Base-by-base conservation (phyloP, 148 eudicot genomes). In the Oxyria digyna region DNA sequence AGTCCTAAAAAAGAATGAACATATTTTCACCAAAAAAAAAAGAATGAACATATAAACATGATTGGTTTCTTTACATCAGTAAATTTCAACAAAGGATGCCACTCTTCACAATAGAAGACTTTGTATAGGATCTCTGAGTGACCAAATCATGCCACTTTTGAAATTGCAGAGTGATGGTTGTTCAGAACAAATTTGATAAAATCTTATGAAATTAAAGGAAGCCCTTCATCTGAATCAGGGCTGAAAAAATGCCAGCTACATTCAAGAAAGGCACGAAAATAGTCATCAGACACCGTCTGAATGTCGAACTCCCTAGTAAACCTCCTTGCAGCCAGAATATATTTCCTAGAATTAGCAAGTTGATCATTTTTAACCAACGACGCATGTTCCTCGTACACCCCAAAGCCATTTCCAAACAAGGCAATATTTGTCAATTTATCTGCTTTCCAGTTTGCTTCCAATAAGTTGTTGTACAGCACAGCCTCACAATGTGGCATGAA, bases 401-500 rank as follows among this genome's bases (percentile, higher is more conserved):
- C 76, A 23, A 91, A 91, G 73, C 97, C 86, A 67, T 91, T 91
- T 8, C 97, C 95, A 72, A 91, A 78, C 63, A 91, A 42, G 2
- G 76, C 71, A 63, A 88, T 46, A 17, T 80, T 80, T 62, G 74
- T 81, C 77, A 91, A 69, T 27, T 35, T 23, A n/a, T 76, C 79
- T 6, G 38, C 55, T 26, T 71, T 70, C 97, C 95, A 88, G 72
- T 91, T 91, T 11, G 81, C 79, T 75, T 85, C 80, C 63, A 91
- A 74, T 42, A 91, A 83, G 73, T 91, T 88, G 62, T 91, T 88
- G 69, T 91, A 91, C 75, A 91, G 41, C 62, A 83, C 86, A 1
- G 89, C 91, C 81, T 88, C 91, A 43, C 97, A 88, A 62, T 88
- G 97, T 50, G 97, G 97, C 95, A 91, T 91, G 80, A 84, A 91